Evolutionary conservation across 805 yeast species (phyloP).

Genomic region (Kockiozyma suomiensis): DNA sequence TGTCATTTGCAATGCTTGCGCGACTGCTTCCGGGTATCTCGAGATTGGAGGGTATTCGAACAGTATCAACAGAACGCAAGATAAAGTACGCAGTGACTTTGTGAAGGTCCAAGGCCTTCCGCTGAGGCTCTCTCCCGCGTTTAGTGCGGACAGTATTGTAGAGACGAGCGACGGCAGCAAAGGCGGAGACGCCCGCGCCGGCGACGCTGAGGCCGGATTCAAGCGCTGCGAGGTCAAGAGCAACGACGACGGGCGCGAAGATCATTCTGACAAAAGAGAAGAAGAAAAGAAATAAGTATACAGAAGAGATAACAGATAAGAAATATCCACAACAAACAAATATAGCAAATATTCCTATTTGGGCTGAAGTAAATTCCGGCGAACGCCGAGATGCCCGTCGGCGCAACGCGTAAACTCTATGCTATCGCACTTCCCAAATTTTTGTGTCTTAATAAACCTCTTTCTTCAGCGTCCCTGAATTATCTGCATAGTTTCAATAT

Average conservation of each 20-base stretch:
- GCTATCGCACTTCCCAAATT: background rate
- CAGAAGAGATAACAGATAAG: background rate
- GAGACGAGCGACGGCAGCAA: constrained; percentile 5
- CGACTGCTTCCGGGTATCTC: constrained; percentile 14
- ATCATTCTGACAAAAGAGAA: background rate
- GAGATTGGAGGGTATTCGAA: constrained; percentile 23
- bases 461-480: background rate
- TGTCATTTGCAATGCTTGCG: background rate
- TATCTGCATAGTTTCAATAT: background rate
- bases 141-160: constrained; percentile 2
- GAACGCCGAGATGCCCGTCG: constrained; percentile 16
- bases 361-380: constrained; percentile 6
- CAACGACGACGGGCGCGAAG: background rate
- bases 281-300: background rate
- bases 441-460: background rate
- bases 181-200: constrained; percentile 17
- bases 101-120: constrained; percentile 10
- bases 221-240: constrained; percentile 11
- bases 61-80: constrained; percentile 16
- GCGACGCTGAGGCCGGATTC: constrained; percentile 17
- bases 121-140: constrained; percentile 19
- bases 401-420: constrained; percentile 1
- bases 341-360: too few relatives aligned
- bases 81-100: constrained; percentile 17
- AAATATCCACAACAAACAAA: background rate